Evolutionary conservation across 768 basidiomycete genomes (phyloP), one percentile per base, ranked within the genome.

Genomic region (Pseudohyphozyma bogoriensis): DNA sequence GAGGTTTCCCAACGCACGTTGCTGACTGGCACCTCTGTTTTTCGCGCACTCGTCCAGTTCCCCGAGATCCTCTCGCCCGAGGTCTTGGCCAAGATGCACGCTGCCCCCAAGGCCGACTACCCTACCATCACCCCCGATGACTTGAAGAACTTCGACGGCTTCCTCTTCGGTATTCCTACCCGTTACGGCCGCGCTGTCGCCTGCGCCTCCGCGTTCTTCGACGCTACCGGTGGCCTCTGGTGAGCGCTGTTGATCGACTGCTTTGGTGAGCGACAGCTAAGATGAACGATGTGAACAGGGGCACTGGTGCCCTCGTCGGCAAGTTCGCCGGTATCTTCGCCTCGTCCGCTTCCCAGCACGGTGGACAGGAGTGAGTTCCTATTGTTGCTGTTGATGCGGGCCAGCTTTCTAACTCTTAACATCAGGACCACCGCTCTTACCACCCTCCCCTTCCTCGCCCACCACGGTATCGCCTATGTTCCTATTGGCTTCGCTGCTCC

Each of bases 161-260:
- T 64, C 58, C 49, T 61, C 49, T 50, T 68, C 37, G 69, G 66
- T 16, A 33, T 50, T 16, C 62, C 54, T 16, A 65, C 57, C 36
- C 63, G 89, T 68, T 92, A 81, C 74, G 89, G 89, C 44, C 83
- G 80, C 69, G 83, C 87, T 73, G 81, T 88, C 29, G 85, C 77
- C 3, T 89, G 91, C 68, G 85, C 74, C 0, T 72, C 71, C 40
- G 64, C 72, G 0, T 85, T 90, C 75, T 88, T 85, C 82, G 87
- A 89, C 64, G 71, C 78, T 9, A 87, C 86, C 11, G 86, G 87
- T 57, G 68, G 73, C 2, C 78, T 86, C 35, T 88, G 87, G 86
- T n/a, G n/a, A n/a, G n/a, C n/a, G n/a, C n/a, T n/a, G n/a, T n/a
- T n/a, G n/a, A n/a, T n/a, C n/a, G n/a, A n/a, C n/a, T n/a, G n/a